Evolutionary conservation across 2,329 filamentous ascomycete genomes (phyloP).

Genomic region (Orbilia javanica): DNA sequence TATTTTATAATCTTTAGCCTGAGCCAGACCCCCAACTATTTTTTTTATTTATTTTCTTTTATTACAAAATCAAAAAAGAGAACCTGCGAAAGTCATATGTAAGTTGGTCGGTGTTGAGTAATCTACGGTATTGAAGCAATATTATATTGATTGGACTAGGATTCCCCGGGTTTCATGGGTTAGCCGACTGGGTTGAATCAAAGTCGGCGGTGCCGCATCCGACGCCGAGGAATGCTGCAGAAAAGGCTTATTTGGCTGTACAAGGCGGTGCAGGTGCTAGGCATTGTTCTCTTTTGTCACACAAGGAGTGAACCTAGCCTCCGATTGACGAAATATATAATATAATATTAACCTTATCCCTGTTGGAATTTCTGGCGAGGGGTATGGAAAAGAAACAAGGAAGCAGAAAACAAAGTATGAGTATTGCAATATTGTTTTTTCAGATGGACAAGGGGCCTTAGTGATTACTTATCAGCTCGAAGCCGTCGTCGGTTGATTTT

Average conservation of each 20-base stretch:
- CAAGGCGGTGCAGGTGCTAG: neutral
- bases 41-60: too few relatives aligned
- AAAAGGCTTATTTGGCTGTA: conserved; percentile 5
- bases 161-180: neutral
- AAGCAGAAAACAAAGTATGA: too few relatives aligned
- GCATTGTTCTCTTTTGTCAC: neutral
- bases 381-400: neutral
- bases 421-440: neutral
- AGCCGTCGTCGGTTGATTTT: neutral
- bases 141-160: neutral
- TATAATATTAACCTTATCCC: too few relatives aligned
- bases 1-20: conserved; percentile 1
- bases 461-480: conserved; percentile 25
- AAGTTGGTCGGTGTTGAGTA: conserved; percentile 11
- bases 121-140: too few relatives aligned
- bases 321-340: conserved; percentile 5
- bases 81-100: neutral
- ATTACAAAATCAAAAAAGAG: neutral
- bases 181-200: neutral
- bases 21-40: too few relatives aligned
- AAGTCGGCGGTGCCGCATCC: conserved; percentile 15
- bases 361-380: neutral
- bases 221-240: neutral
- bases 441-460: neutral
- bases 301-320: neutral